Evolutionary conservation across 495 filamentous ascomycete species (phyloP).

Genomic region (Penicillium turbatum): DNA sequence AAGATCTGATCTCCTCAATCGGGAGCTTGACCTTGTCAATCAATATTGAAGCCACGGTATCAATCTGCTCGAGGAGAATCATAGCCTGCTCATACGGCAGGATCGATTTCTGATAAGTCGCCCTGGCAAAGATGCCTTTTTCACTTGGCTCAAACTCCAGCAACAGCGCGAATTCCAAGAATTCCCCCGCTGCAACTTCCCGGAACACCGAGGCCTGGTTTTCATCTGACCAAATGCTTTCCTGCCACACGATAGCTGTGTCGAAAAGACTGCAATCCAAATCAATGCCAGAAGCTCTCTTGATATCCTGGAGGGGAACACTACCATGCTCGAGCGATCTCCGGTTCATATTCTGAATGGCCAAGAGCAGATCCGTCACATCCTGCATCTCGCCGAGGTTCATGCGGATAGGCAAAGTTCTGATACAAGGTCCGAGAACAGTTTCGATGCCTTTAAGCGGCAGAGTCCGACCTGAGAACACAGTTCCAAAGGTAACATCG

Average conservation of each 20-base stretch:
- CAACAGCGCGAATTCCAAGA: slow-evolving; percentile 67
- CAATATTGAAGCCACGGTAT: slow-evolving; percentile 46
- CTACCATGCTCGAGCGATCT: slow-evolving; percentile 54
- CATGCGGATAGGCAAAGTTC: slow-evolving; percentile 62
- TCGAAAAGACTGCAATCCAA: slow-evolving; percentile 56
- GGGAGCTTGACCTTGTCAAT: slow-evolving; percentile 33
- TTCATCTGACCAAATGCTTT: slow-evolving; percentile 49
- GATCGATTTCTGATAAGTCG: slow-evolving; percentile 49
- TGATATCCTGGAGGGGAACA: slow-evolving; percentile 63
- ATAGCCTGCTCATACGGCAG: slow-evolving; percentile 47
- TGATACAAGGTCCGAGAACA: slow-evolving; percentile 68
- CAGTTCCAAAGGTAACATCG: slow-evolving; percentile 67
- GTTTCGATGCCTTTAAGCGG: slow-evolving; percentile 62
- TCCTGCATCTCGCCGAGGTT: slow-evolving; percentile 42
- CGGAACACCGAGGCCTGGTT: slow-evolving; percentile 29
- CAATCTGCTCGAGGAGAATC: slow-evolving; percentile 55
- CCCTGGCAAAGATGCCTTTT: slow-evolving; percentile 38
- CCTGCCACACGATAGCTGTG: slow-evolving; percentile 72
- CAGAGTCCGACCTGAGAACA: slow-evolving; percentile 69
- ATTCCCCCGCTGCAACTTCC: slow-evolving; percentile 55
- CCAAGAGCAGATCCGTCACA: slow-evolving; percentile 53
- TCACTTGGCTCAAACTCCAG: slow-evolving; percentile 62
- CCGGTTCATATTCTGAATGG: slow-evolving; percentile 56
- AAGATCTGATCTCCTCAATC: slow-evolving; percentile 28
- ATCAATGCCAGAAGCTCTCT: slow-evolving; percentile 47